Evolutionary conservation across 805 yeast genomes (phyloP), one percentile per base, ranked within the genome.

Genomic region (Sugiyamaella valdiviana): DNA sequence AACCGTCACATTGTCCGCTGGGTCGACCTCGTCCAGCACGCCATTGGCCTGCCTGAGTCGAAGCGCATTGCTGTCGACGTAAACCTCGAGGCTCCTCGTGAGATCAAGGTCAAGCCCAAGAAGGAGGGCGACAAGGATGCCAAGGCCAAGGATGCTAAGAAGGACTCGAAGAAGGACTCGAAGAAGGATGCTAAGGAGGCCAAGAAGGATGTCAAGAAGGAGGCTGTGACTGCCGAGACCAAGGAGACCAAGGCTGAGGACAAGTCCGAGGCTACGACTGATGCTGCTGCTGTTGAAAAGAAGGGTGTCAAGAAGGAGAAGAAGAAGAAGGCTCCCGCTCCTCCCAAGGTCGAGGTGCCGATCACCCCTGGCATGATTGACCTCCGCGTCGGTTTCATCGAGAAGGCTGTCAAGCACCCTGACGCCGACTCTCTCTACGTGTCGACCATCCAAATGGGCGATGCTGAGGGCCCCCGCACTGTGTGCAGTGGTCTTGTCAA

Each of bases 401-500:
- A 91, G 73, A 93, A 95, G 74, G 96, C 97, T 46, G 76, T 86
- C 63, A 87, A 86, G 68, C 99, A 93, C 72, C 99, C 99, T 54
- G 91, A 93, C 67, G 99, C 99, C 32, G 99, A 93, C 70, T 77
- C 96, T 1, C 75, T 93, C 61, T 93, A 93, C 67, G 96, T 93
- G 49, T 93, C 98, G 23, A 93, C 99, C 45, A 93, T 93, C 61
- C 87, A 95, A 55, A 82, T 86, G 75, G 99, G 99, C 58, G 99
- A 93, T 61, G 90, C 76, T 54, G 96, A 87, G 66, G 95, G 95
- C 51, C 99, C 99, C 63, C 82, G 99, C 75, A 93, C 98, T 24
- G 95, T 93, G 49, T 93, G 99, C 74, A 87, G 96, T 10, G 99
- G 99, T 59, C 76, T 93, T 62, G 97, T 89, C 54, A 87, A 87